phyloP scores from a whole-genome alignment of 2,329 filamentous ascomycete species.

The Aspergillus neoniger region DNA sequence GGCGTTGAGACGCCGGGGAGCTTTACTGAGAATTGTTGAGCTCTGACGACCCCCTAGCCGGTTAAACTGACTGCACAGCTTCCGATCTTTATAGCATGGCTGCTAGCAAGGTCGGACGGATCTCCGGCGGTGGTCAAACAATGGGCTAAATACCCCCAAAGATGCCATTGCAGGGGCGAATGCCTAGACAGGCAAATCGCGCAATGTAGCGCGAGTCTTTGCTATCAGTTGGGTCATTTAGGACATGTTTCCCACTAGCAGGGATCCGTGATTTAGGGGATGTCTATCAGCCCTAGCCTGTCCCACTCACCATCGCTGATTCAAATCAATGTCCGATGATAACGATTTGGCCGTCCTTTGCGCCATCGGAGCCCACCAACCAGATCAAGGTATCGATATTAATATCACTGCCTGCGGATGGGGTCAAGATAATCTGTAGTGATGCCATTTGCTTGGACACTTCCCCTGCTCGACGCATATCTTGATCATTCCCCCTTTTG shows the following conservation, averaged over 20 bases:
- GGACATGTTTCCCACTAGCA: not conserved
- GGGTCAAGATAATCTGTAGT: not conserved
- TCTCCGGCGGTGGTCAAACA: not conserved
- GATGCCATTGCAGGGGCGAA: not conserved
- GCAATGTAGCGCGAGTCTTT: not conserved
- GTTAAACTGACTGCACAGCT: too few relatives aligned
- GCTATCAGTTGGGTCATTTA: not conserved
- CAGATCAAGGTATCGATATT: not conserved
- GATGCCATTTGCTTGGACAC: constrained; percentile 2
- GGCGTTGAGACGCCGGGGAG: not conserved
- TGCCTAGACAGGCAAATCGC: not conserved
- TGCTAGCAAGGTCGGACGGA: not conserved
- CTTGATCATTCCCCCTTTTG: too few relatives aligned
- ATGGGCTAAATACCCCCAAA: not conserved
- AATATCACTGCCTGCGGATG: not conserved
- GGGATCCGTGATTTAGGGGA: not conserved
- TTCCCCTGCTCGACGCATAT: too few relatives aligned
- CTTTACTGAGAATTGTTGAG: not conserved
- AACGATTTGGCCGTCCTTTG: not conserved
- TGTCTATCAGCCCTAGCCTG: not conserved
- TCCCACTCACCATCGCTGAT: not conserved
- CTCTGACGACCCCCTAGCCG: not conserved
- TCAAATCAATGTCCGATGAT: not conserved
- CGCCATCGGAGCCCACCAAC: constrained; percentile 1
- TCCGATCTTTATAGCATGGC: too few relatives aligned